These are phyloP conservation scores for Fusarium pseudoanthophilum DNA, from an alignment of 2,329 filamentous ascomycete species.

Conservation along the genomic window DNA sequence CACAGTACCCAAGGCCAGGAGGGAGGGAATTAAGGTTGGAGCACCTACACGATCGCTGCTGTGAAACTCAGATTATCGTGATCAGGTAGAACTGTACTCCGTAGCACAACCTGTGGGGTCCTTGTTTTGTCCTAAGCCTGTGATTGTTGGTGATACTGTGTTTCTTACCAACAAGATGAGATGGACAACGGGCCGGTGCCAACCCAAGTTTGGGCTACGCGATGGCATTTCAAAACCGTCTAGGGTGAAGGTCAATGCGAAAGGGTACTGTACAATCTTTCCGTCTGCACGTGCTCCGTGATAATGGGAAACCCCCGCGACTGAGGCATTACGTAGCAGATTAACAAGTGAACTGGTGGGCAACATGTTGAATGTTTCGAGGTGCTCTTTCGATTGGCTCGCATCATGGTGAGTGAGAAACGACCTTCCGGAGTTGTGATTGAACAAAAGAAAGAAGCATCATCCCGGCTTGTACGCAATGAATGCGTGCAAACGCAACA, in stretches of 20 bases:
- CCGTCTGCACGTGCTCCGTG: neutral
- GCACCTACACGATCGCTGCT: neutral
- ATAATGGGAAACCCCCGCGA: constrained; percentile 16
- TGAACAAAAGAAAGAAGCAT: constrained; percentile 43
- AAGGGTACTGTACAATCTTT: neutral
- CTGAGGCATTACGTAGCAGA: constrained; percentile 7
- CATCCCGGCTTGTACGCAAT: constrained; percentile 40
- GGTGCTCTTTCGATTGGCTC: constrained; percentile 36
- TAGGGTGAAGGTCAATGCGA: constrained; percentile 6
- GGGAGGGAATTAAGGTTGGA: neutral
- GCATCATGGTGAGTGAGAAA: constrained; percentile 31
- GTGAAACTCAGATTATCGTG: neutral
- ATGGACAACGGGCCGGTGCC: neutral
- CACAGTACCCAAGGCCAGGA: neutral
- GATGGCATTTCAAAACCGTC: neutral
- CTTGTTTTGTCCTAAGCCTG: neutral
- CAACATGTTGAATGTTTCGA: constrained; percentile 26
- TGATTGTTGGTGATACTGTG: neutral
- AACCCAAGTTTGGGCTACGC: neutral
- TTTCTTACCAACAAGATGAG: neutral
- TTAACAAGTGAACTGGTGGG: constrained; percentile 29
- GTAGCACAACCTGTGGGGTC: neutral
- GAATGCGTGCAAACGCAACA: constrained; percentile 25
- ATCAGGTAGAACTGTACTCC: neutral
- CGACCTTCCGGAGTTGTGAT: constrained; percentile 41